Evolutionary conservation across 2,329 filamentous ascomycete genomes (phyloP).

Genomic region (Pyrenophora teres): DNA sequence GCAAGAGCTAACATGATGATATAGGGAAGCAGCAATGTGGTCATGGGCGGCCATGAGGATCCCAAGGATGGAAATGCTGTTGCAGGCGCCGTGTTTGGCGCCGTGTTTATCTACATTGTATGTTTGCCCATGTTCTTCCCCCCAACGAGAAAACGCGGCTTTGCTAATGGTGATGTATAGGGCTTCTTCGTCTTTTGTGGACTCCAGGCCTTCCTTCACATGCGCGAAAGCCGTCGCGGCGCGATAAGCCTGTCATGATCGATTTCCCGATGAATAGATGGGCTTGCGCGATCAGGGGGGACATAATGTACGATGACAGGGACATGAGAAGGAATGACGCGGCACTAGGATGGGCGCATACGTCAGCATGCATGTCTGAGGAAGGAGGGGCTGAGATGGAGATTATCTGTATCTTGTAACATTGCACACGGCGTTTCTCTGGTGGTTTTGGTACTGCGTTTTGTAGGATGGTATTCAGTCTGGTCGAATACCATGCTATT

Average conservation of each 20-base stretch:
- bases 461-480: conserved; percentile 7
- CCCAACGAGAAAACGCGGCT: no score
- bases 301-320: background rate
- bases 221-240: conserved; percentile 80
- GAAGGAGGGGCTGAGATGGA: background rate
- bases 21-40: conserved; percentile 73
- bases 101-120: conserved; percentile 88
- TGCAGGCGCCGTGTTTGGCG: conserved; percentile 82
- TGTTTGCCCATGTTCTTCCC: conserved; percentile 46
- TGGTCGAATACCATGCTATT: conserved; percentile 7
- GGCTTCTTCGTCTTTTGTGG: conserved; percentile 91
- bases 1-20: no score
- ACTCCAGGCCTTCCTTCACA: conserved; percentile 83
- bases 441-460: conserved; percentile 5
- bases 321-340: background rate
- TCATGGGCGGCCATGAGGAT: conserved; percentile 74
- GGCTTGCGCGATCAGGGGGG: background rate
- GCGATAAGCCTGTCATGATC: conserved; percentile 73
- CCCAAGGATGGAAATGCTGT: conserved; percentile 77
- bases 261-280: background rate
- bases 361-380: background rate
- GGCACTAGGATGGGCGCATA: background rate
- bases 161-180: conserved; percentile 42
- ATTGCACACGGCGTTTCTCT: conserved; percentile 27
- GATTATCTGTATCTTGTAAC: conserved; percentile 18